Base-by-base conservation (phyloP, 805 yeast species). In the Pichia californica region DNA sequence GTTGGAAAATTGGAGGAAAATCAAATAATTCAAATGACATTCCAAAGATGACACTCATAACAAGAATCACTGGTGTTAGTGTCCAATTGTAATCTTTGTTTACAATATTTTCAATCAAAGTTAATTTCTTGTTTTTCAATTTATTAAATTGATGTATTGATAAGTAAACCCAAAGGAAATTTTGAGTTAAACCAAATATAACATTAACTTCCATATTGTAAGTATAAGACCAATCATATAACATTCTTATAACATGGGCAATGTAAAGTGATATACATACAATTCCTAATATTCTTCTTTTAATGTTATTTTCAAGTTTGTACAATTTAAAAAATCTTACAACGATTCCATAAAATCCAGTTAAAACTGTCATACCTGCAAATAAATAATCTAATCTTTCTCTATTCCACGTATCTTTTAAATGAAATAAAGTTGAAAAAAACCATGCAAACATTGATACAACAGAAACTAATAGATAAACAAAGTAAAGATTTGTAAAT, bases 191-290 rank as follows among this genome's bases (percentile, higher is more conserved):
- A 0, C 97, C 99, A 40, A 88, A 74, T 0, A 73, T 61, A 2
- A 93, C 80, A 55, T 93, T 91, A 23, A 93, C 95, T 50, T 76
- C 73, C 98, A 93, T 91, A 64, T 91, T 91, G 61, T 93, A 93
- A 2, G 94, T 81, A 63, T 91, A 91, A 45, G 88, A 83, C 91
- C 96, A 91, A 52, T 82, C 83, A 10, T 74, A 59, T 13, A 74
- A 66, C 28, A 93, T 66, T 47, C 91, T 71, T 28, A 74, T 57
- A 11, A 93, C 68, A 61, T 91, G 99, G 14, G 68, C 65, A 1
- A 68, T 19, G 51, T 85, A 88, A 25, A 83, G 73, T 0, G 66
- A 44, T 0, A 70, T 43, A 41, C 86, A 77, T 0, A 63, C 44
- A 0, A 58, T 35, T 0, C 74, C 61, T 40, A 81, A 68, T 1